A percentile compares a stretch with the other conserved stretches of the same genome.
These are phyloP conservation scores for Mycena vulgaris DNA, from an alignment of 768 basidiomycete genomes.

Conservation along the genomic window DNA sequence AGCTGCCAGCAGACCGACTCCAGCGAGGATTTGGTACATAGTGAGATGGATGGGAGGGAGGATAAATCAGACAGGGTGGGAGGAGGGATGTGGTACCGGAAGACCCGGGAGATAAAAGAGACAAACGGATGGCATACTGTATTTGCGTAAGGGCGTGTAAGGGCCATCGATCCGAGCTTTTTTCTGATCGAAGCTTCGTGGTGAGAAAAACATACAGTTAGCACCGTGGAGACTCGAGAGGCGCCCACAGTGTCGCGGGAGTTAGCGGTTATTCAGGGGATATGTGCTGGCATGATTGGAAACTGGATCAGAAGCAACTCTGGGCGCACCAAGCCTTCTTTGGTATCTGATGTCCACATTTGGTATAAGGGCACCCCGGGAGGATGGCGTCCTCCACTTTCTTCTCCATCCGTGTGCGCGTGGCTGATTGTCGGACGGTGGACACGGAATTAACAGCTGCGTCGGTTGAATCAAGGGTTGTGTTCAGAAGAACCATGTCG, in stretches of 20 bases:
- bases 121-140: neutral
- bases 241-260: neutral
- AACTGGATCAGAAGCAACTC: neutral
- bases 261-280: neutral
- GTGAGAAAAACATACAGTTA: neutral
- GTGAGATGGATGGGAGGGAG: neutral
- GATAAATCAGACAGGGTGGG: neutral
- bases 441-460: too few relatives aligned
- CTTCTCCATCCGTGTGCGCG: too few relatives aligned
- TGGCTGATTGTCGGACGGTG: too few relatives aligned
- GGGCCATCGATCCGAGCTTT: neutral
- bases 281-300: neutral
- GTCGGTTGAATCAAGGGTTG: too few relatives aligned
- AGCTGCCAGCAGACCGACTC: conserved; percentile 24
- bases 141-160: conserved; percentile 10
- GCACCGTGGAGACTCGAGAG: neutral
- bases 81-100: neutral
- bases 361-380: neutral
- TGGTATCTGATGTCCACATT: neutral
- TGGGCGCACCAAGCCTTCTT: neutral
- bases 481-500: neutral
- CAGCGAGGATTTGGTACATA: conserved; percentile 5
- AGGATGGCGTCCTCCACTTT: neutral
- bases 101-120: conserved; percentile 10
- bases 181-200: neutral